A percentile compares a stretch with the other conserved stretches of the same genome.
phyloP scores from a whole-genome alignment of 2,329 filamentous ascomycete genomes.

The Ceratocystis harringtonii region DNA sequence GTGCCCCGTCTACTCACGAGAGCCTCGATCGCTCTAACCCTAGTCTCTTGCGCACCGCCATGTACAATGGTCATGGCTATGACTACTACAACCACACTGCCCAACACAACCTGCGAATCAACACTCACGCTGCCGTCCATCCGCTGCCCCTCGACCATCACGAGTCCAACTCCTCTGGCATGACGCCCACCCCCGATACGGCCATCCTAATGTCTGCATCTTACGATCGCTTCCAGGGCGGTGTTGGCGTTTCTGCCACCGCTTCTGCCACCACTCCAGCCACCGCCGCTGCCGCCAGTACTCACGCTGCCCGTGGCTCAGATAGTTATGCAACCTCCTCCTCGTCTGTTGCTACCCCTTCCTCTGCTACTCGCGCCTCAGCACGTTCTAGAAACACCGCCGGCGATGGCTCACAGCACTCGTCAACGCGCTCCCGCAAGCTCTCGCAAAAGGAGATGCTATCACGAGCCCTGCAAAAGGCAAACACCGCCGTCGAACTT shows the following conservation, averaged over 20 bases:
- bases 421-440: conserved; percentile 13
- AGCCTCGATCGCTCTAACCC: neutral
- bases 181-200: conserved; percentile 15
- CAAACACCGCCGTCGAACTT: conserved; percentile 85
- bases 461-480: conserved; percentile 86
- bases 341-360: neutral
- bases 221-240: conserved; percentile 12
- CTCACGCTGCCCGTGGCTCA: neutral
- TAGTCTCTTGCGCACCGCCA: conserved; percentile 6
- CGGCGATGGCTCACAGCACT: conserved; percentile 5
- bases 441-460: conserved; percentile 88
- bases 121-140: conserved; percentile 12
- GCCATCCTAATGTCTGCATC: conserved; percentile 16
- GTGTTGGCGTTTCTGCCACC: conserved; percentile 1
- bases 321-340: neutral
- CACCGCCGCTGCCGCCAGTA: neutral
- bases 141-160: conserved; percentile 7
- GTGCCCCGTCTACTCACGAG: neutral
- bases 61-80: conserved; percentile 16
- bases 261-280: neutral
- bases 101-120: conserved; percentile 14
- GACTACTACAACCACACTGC: conserved; percentile 12
- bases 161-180: conserved; percentile 7
- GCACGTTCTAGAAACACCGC: neutral
- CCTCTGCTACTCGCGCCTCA: neutral